These are phyloP conservation scores for Paxillus rubicundulus DNA, from an alignment of 768 basidiomycete genomes.

Conservation along the genomic window DNA sequence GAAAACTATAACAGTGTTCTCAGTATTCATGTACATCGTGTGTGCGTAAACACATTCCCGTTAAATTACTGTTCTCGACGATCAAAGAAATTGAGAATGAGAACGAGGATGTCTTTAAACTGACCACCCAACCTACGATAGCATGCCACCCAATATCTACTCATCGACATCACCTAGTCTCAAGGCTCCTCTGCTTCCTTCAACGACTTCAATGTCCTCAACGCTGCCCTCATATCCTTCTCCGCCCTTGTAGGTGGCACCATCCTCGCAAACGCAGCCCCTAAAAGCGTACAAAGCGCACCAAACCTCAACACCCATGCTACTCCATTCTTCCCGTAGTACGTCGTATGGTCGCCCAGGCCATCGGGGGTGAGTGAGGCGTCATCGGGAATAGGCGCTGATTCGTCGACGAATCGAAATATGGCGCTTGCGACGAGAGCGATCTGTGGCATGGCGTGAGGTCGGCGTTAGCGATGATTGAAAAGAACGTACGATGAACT, in stretches of 20 bases:
- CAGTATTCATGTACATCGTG: no score
- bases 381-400: slow-evolving; percentile 29
- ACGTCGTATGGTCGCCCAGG: slow-evolving; percentile 50
- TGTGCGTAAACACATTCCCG: no score
- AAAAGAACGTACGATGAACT: slow-evolving; percentile 71
- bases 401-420: slow-evolving; percentile 76
- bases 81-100: no score
- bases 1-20: no score
- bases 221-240: slow-evolving; percentile 79
- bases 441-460: slow-evolving; percentile 48
- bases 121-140: background rate
- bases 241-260: slow-evolving; percentile 91
- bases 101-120: background rate
- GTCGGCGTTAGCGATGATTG: background rate
- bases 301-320: slow-evolving; percentile 94
- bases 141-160: background rate
- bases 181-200: slow-evolving; percentile 56
- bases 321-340: slow-evolving; percentile 84
- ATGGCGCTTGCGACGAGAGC: slow-evolving; percentile 84
- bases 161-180: slow-evolving; percentile 7
- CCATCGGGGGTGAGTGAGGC: slow-evolving; percentile 19
- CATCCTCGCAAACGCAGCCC: slow-evolving; percentile 73
- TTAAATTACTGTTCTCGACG: no score
- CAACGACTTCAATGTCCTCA: slow-evolving; percentile 76
- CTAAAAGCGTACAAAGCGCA: slow-evolving; percentile 78